phyloP scores from a whole-genome alignment of 2,329 filamentous ascomycete genomes.

The Hypoxylon sp. region DNA sequence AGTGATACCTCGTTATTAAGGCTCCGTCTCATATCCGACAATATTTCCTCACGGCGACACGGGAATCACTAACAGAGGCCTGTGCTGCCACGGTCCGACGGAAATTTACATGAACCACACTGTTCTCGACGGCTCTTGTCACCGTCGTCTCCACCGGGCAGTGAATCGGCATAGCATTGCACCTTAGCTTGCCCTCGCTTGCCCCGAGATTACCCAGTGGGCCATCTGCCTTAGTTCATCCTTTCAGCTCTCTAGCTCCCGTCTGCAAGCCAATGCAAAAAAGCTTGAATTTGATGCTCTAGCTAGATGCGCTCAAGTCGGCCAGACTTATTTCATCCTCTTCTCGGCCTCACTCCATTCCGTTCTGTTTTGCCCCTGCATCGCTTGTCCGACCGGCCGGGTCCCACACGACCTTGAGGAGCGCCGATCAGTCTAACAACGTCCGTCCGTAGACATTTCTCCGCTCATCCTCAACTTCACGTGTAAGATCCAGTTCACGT shows the following conservation, averaged over 20 bases:
- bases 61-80: background rate
- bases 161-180: background rate
- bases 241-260: background rate
- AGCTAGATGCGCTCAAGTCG: background rate
- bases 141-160: slow-evolving; percentile 1
- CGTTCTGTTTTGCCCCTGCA: background rate
- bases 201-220: background rate
- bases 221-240: background rate
- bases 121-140: slow-evolving; percentile 6
- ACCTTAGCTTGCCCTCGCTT: background rate
- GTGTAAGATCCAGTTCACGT: no score
- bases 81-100: slow-evolving; percentile 11
- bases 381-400: background rate
- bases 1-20: slow-evolving; percentile 2
- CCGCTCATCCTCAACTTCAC: background rate
- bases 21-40: slow-evolving; percentile 7
- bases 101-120: slow-evolving; percentile 12
- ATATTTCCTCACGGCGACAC: background rate
- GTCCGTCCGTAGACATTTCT: background rate
- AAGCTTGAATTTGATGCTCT: no score
- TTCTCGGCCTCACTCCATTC: background rate
- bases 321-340: no score
- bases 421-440: background rate
- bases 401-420: background rate
- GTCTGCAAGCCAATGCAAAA: background rate